A percentile compares a stretch with the other conserved stretches of the same genome.
phyloP scores from a whole-genome alignment of 177 flowering plant species.

The Vitis hybrid region DNA sequence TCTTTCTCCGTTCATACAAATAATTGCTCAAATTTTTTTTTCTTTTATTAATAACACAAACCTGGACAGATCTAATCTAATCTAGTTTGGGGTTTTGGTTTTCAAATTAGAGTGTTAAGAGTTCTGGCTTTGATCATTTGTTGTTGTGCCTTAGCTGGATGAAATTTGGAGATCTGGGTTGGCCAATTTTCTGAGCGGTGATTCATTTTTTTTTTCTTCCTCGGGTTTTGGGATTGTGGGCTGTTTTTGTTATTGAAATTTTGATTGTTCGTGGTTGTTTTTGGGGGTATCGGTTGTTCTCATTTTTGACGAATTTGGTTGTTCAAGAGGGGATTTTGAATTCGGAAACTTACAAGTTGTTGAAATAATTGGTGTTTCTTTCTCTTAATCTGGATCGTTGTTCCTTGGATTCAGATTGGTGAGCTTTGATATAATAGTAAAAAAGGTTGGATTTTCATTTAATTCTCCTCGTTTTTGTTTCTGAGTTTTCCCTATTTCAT shows the following conservation, averaged over 20 bases:
- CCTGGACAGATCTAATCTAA: constrained; percentile 6
- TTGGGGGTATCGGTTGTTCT: too few species aligned
- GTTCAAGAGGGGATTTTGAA: background rate
- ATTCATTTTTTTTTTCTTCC: too few species aligned
- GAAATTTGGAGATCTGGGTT: background rate
- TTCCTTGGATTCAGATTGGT: constrained; percentile 22
- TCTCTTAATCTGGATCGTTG: constrained; percentile 18
- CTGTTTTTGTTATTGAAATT: too few species aligned
- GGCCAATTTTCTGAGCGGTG: too few species aligned
- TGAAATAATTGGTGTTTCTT: background rate
- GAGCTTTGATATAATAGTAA: constrained; percentile 2
- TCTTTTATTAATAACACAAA: background rate
- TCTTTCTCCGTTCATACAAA: background rate
- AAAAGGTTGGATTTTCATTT: constrained; percentile 1
- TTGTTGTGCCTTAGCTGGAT: background rate
- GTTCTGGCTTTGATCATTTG: background rate
- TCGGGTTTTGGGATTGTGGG: too few species aligned
- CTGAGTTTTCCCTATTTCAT: constrained; percentile 2
- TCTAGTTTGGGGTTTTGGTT: background rate
- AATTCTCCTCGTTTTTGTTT: constrained; percentile 8
- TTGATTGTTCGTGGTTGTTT: background rate
- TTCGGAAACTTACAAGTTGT: background rate
- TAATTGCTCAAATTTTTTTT: background rate
- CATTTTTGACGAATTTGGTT: background rate
- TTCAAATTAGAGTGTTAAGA: background rate